A percentile compares a stretch with the other conserved stretches of the same genome.
Evolutionary conservation across 2,329 filamentous ascomycete species (phyloP).

Genomic region (Claviceps pazoutovae): DNA sequence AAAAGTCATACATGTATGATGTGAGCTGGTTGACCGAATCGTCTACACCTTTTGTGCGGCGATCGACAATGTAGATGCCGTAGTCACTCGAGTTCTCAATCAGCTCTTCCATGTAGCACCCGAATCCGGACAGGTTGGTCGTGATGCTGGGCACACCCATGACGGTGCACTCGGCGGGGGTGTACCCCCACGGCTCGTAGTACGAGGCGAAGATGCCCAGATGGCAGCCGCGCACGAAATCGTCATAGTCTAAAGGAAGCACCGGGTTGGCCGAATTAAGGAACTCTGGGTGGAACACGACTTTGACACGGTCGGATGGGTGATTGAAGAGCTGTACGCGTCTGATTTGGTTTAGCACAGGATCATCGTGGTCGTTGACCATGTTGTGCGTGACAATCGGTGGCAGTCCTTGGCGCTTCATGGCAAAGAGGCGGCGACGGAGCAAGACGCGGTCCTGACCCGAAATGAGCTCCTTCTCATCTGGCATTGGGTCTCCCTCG

Average conservation of each 20-base stretch:
- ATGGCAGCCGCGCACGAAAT: conserved; percentile 95
- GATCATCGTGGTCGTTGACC: conserved; percentile 85
- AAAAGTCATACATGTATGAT: conserved; percentile 80
- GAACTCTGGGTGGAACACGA: conserved; percentile 97
- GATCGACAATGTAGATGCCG: conserved; percentile 97
- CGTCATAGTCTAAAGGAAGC: conserved; percentile 89
- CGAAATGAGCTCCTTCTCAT: conserved; percentile 92
- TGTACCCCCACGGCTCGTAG: conserved; percentile 99
- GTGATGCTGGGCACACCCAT: conserved; percentile 99
- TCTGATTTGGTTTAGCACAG: conserved; percentile 88
- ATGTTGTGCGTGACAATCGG: conserved; percentile 99
- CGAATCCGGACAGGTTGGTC: conserved; percentile 93
- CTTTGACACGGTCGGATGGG: conserved; percentile 85
- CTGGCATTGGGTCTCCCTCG: conserved; percentile 82
- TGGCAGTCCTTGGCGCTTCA: conserved; percentile 83
- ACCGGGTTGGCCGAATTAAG: conserved; percentile 92
- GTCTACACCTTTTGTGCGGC: conserved; percentile 86
- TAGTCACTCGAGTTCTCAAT: conserved; percentile 98
- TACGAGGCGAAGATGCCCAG: conserved; percentile 93
- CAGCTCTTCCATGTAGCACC: conserved; percentile 98
- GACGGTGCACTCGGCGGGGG: conserved; percentile 92
- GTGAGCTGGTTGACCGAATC: conserved; percentile 94
- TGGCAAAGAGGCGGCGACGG: conserved; percentile 81
- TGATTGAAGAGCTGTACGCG: conserved; percentile 96
- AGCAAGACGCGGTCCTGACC: conserved; percentile 85